These are phyloP conservation scores for Neolentinus lepideus DNA, from an alignment of 1,284 basidiomycete genomes.

Conservation along the genomic window DNA sequence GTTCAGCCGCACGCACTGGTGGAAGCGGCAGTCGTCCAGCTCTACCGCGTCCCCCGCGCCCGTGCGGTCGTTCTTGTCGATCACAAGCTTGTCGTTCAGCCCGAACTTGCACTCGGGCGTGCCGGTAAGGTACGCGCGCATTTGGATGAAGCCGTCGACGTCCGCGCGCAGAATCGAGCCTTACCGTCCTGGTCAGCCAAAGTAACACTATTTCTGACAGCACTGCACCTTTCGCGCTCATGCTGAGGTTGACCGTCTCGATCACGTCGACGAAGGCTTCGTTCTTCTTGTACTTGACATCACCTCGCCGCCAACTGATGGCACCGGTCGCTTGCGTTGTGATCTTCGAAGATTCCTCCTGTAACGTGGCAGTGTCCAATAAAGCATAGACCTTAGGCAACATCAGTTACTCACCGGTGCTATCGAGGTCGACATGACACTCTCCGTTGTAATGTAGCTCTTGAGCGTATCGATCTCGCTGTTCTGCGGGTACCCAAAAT, in stretches of 20 bases:
- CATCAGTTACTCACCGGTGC: constrained; percentile 56
- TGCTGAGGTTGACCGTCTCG: constrained; percentile 92
- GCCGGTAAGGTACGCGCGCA: constrained; percentile 95
- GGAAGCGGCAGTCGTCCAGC: constrained; percentile 96
- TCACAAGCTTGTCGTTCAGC: constrained; percentile 94
- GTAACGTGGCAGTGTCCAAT: constrained; percentile 6
- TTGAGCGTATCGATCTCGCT: constrained; percentile 97
- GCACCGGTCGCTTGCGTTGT: constrained; percentile 94
- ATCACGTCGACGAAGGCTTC: constrained; percentile 98
- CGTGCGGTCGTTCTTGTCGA: constrained; percentile 77
- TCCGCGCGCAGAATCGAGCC: constrained; percentile 93
- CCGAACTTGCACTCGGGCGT: constrained; percentile 98
- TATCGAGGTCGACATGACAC: constrained; percentile 72
- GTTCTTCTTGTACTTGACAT: constrained; percentile 98
- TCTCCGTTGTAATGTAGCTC: constrained; percentile 97
- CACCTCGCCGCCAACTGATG: constrained; percentile 88
- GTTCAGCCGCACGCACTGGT: constrained; percentile 93
- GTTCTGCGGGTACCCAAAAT: constrained; percentile 99
- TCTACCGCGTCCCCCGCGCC: constrained; percentile 75
- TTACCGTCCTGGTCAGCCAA: constrained; percentile 21
- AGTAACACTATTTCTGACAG: constrained; percentile 1
- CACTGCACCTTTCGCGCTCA: constrained; percentile 84
- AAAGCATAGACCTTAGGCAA: constrained; percentile 4
- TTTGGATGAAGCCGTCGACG: constrained; percentile 96
- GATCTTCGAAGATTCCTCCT: constrained; percentile 97